Conservation (phyloP, 441 rosid species). For the Arabidopsis hybrid region DNA sequence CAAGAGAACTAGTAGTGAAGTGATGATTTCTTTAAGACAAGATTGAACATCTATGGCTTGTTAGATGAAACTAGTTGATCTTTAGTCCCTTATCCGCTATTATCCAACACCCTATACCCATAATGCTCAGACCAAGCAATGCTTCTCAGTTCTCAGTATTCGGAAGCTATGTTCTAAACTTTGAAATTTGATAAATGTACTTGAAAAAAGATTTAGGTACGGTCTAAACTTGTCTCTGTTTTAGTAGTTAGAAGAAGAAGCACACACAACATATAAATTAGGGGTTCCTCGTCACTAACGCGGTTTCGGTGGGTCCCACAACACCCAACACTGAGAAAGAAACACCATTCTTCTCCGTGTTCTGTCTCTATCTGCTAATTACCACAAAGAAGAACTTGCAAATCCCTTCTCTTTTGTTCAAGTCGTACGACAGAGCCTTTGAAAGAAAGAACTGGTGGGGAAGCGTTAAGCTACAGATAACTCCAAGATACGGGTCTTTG, state of each 20-base stretch:
- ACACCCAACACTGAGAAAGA: slow-evolving; percentile 25
- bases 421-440: not conserved
- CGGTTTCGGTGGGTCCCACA: slow-evolving; percentile 32
- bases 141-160: too few relatives aligned
- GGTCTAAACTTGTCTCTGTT: not conserved
- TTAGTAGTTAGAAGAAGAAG: too few relatives aligned
- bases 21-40: too few relatives aligned
- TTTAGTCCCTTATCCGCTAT: too few relatives aligned
- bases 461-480: slow-evolving; percentile 18
- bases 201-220: not conserved
- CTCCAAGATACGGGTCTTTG: slow-evolving; percentile 42
- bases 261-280: not conserved
- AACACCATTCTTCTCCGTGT: slow-evolving; percentile 23
- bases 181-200: not conserved
- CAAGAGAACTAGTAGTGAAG: too few relatives aligned
- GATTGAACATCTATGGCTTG: too few relatives aligned
- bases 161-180: not conserved
- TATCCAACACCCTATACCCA: too few relatives aligned
- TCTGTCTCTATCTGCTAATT: slow-evolving; percentile 41
- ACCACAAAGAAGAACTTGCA: not conserved
- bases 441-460: not conserved
- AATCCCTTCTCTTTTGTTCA: slow-evolving; percentile 16
- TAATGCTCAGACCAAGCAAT: too few relatives aligned
- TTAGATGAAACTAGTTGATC: too few relatives aligned
- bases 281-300: slow-evolving; percentile 42